phyloP scores from a whole-genome alignment of 306 rosid genomes.

The Ormosia semicastrata region DNA sequence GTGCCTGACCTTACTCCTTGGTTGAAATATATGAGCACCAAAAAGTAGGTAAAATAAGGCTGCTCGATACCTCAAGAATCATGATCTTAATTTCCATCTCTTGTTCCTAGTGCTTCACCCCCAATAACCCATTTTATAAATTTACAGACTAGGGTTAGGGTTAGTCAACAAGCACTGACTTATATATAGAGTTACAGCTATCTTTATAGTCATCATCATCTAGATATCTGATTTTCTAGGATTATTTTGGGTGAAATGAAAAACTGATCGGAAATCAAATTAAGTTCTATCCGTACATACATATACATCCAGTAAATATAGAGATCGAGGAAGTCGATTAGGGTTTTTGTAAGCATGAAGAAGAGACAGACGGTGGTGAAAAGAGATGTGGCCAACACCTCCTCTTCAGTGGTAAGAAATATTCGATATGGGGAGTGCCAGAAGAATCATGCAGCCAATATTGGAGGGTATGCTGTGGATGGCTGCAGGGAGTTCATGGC shows the following conservation, averaged over 20 bases:
- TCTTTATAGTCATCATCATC: background rate
- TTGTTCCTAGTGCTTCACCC: constrained; percentile 20
- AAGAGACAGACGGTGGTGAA: constrained; percentile 71
- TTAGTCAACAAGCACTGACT: constrained; percentile 39
- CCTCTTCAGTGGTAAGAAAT: constrained; percentile 64
- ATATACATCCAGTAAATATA: background rate
- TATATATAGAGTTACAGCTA: background rate
- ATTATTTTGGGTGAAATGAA: constrained; percentile 2
- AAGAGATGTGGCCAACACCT: constrained; percentile 44
- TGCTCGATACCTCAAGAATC: constrained; percentile 30
- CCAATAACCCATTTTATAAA: constrained; percentile 22
- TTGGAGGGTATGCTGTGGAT: constrained; percentile 76
- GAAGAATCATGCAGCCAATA: constrained; percentile 71
- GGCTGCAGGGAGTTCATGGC: constrained; percentile 80
- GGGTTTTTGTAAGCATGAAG: constrained; percentile 55
- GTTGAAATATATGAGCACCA: constrained; percentile 32
- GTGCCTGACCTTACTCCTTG: background rate
- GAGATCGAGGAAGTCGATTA: background rate
- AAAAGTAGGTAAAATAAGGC: constrained; percentile 44
- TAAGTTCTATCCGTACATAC: background rate
- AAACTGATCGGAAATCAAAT: background rate
- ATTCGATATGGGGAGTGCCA: constrained; percentile 69
- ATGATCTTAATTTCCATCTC: constrained; percentile 8
- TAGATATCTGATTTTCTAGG: background rate
- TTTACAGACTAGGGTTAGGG: constrained; percentile 65